Percentiles rank a stretch among this genome's conserved stretches.
Evolutionary conservation across 73 alveolate genomes (phyloP).

Genomic region (Breviolum minutum): DNA sequence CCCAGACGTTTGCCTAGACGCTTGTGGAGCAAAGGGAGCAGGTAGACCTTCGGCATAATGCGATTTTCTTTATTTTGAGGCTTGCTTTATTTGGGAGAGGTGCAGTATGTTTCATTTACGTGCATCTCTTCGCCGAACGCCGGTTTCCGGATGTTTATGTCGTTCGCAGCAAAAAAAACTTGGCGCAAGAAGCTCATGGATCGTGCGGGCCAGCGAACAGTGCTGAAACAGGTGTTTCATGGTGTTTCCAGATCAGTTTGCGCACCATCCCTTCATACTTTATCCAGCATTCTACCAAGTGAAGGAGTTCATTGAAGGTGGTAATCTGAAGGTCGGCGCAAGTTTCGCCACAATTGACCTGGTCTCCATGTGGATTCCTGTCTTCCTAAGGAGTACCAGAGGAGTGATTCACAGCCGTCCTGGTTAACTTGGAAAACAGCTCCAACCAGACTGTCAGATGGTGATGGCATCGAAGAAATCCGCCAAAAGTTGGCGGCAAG

Average conservation of each 20-base stretch:
- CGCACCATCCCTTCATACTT: slow-evolving; percentile 89
- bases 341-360: slow-evolving; percentile 53
- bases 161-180: slow-evolving; percentile 51
- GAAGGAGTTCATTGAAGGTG: slow-evolving; percentile 92
- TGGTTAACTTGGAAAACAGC: no score
- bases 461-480: no score
- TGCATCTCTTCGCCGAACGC: slow-evolving; percentile 82
- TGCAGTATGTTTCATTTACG: slow-evolving; percentile 78
- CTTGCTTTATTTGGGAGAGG: slow-evolving; percentile 63
- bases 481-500: no score
- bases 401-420: no score
- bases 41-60: slow-evolving; percentile 70
- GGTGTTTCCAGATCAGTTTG: slow-evolving; percentile 57
- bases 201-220: slow-evolving; percentile 69
- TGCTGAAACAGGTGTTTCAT: slow-evolving; percentile 53
- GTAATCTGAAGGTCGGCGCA: slow-evolving; percentile 59
- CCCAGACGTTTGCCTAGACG: no score
- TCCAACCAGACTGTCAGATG: no score
- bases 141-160: slow-evolving; percentile 58
- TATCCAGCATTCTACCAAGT: slow-evolving; percentile 90
- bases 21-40: slow-evolving; percentile 65
- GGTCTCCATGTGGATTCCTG: slow-evolving; percentile 93
- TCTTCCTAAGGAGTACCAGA: no score
- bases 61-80: slow-evolving; percentile 66
- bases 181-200: slow-evolving; percentile 9